Conservation (phyloP, 352 stramenopile species). For the Pythium apleroticum region DNA sequence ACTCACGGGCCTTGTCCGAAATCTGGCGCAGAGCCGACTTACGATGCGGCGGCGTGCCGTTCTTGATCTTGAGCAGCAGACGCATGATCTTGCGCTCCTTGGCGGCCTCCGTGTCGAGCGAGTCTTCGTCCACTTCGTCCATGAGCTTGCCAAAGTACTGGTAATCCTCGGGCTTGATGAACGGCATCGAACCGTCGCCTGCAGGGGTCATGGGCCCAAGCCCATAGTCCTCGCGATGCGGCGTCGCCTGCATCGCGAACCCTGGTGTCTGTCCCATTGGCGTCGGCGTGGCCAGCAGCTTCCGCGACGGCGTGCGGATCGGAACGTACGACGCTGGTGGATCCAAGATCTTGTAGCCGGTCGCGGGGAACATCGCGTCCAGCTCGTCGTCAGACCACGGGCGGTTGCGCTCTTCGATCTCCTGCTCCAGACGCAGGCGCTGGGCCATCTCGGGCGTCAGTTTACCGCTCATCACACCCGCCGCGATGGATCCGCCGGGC, state of each 20-base stretch:
- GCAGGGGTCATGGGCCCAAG: constrained; percentile 63
- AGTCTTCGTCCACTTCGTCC: constrained; percentile 90
- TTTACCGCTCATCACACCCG: constrained; percentile 61
- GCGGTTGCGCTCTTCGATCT: constrained; percentile 97
- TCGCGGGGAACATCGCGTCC: constrained; percentile 95
- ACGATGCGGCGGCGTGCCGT: constrained; percentile 96
- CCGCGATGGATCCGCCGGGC: constrained; percentile 53
- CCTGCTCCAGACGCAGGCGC: constrained; percentile 92
- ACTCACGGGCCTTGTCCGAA: constrained; percentile 96
- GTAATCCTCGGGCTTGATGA: constrained; percentile 99
- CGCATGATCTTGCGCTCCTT: constrained; percentile 98
- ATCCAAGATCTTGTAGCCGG: constrained; percentile 95
- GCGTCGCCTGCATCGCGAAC: constrained; percentile 86
- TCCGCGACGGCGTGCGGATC: constrained; percentile 93
- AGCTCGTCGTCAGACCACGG: constrained; percentile 96
- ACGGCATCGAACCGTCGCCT: constrained; percentile 89
- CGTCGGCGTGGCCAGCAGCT: constrained; percentile 95
- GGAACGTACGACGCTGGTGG: constrained; percentile 95
- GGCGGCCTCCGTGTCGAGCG: constrained; percentile 89
- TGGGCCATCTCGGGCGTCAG: constrained; percentile 92
- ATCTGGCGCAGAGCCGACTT: constrained; percentile 97
- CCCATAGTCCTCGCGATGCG: constrained; percentile 79
- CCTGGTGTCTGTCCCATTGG: constrained; percentile 92
- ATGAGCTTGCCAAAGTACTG: constrained; percentile 98
- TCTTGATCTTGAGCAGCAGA: constrained; percentile 99